These are phyloP conservation scores for Limonium bicolor DNA, from an alignment of 148 eudicot species.

Conservation along the genomic window DNA sequence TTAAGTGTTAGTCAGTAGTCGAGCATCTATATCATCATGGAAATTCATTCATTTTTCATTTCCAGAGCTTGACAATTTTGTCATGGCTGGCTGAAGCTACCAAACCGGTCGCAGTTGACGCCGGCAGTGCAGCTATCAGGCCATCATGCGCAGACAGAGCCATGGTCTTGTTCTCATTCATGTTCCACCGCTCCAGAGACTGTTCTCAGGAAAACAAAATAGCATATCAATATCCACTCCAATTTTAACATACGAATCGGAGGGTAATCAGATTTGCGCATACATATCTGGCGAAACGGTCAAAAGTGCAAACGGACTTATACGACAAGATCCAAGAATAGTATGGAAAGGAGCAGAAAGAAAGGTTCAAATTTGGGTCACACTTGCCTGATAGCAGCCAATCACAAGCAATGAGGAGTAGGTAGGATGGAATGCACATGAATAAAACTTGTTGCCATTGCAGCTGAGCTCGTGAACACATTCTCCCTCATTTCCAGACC, in stretches of 20 bases:
- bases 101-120: conserved; percentile 41
- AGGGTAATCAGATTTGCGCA: too few species aligned
- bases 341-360: not conserved
- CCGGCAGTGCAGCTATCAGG: conserved; percentile 53
- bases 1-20: too few species aligned
- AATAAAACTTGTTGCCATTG: conserved; percentile 67
- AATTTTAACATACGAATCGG: too few species aligned
- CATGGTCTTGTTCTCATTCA: conserved; percentile 77
- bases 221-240: not conserved
- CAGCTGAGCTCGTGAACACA: conserved; percentile 71
- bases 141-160: conserved; percentile 63
- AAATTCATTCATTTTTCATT: too few species aligned
- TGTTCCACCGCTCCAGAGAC: conserved; percentile 94
- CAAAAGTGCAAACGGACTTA: too few species aligned
- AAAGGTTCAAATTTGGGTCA: not conserved
- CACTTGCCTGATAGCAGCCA: conserved; percentile 81
- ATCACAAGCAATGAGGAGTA: conserved; percentile 67
- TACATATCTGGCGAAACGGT: too few species aligned
- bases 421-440: conserved; percentile 84
- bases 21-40: too few species aligned
- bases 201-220: conserved; percentile 9
- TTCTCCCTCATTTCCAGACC: conserved; percentile 62
- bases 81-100: conserved; percentile 91
- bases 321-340: not conserved
- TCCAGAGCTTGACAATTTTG: conserved; percentile 78